Base-by-base conservation (phyloP, 441 rosid species). In the Pelargonium cotyledonis region DNA sequence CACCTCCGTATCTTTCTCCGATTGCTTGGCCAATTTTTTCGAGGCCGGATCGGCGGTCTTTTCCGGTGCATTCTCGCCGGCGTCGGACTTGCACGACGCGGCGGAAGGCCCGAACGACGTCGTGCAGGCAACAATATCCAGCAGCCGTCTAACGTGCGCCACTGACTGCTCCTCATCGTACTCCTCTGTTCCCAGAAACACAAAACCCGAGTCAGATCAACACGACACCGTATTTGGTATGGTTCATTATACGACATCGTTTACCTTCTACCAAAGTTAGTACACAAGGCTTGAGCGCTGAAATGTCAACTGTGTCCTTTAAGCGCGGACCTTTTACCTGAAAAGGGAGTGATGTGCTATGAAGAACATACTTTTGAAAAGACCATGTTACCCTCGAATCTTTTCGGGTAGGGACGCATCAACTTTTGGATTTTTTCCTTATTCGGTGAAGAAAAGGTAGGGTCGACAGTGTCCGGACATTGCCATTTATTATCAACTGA, bases 91-190 rank as follows among this genome's bases (percentile, higher is more conserved):
- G 43, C 81, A 68, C 11, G 73, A 57, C 12, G n/a, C n/a, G n/a
- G 68, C 15, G 26, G 82, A 66, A 8, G 86, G 73, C 23, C 93
- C 85, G 72, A 38, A 41, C 29, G 21, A 29, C 66, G 65, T 61
- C 65, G 95, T 78, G 84, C 90, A 89, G 60, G 91, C 86, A 38
- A 87, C 86, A 65, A 89, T 85, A 81, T 89, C 95, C 26, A 89
- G 85, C 47, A 89, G 86, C 46, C 89, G 81, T 26, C 90, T 88
- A 61, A 87, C 73, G 78, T 85, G 92, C 53, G 83, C 80, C 66
- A 84, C 73, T 51, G 86, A 85, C 67, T 67, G 81, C 46, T 83
- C 89, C 75, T 89, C 86, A 8, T 82, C 82, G 68, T 86, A 89
- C 41, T 87, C 90, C 86, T 85, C 91, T 88, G 82, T 70, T 10